These are phyloP conservation scores for Trametes coccinea DNA, from an alignment of 768 basidiomycete genomes.

Conservation along the genomic window DNA sequence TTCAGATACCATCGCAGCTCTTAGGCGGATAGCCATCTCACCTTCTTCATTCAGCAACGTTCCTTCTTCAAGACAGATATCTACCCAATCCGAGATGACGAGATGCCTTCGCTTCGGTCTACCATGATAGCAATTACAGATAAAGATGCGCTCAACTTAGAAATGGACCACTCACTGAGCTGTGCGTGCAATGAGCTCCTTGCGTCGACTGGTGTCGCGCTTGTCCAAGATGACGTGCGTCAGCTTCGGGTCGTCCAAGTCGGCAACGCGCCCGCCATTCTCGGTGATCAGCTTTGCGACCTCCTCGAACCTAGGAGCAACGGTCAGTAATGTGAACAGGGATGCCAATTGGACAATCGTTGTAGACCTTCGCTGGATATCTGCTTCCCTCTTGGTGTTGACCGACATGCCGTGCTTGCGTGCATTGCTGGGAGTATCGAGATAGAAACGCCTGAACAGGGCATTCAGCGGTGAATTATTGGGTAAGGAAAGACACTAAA, in stretches of 20 bases:
- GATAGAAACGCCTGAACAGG: conserved; percentile 72
- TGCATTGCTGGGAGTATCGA: conserved; percentile 82
- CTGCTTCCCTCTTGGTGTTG: conserved; percentile 51
- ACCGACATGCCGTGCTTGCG: conserved; percentile 59
- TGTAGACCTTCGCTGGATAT: conserved; percentile 52
- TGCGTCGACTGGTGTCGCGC: conserved; percentile 72
- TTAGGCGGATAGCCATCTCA: conserved; percentile 34
- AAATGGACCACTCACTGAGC: conserved; percentile 52
- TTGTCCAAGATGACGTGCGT: conserved; percentile 88
- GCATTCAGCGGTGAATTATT: conserved; percentile 8
- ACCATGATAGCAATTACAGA: neutral
- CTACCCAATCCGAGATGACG: conserved; percentile 75
- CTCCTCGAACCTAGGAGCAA: conserved; percentile 52
- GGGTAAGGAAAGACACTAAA: neutral
- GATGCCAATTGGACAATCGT: neutral
- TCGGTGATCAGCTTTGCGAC: conserved; percentile 52
- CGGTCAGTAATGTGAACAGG: neutral
- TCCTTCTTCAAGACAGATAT: conserved; percentile 78
- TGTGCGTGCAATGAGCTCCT: conserved; percentile 69
- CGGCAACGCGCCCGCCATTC: conserved; percentile 74
- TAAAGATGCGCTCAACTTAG: neutral
- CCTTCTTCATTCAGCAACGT: conserved; percentile 87
- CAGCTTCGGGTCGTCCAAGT: conserved; percentile 72
- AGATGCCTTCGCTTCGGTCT: conserved; percentile 84
- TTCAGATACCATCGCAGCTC: neutral